phyloP scores from a whole-genome alignment of 2,329 filamentous ascomycete genomes.

The Neurospora sp. region DNA sequence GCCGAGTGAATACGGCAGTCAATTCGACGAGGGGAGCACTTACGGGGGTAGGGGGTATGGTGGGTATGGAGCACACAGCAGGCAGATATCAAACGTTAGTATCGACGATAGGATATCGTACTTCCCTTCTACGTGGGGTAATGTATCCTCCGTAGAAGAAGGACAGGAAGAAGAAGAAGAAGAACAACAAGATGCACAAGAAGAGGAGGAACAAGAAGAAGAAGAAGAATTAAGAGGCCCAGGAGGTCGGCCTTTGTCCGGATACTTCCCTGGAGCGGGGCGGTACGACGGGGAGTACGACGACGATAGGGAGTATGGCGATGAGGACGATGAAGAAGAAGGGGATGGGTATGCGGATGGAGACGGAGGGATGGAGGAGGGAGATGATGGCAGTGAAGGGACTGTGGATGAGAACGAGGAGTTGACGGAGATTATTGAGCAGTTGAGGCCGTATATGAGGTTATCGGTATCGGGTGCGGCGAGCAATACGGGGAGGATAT shows the following conservation, averaged over 20 bases:
- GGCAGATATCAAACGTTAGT: background rate
- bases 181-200: background rate
- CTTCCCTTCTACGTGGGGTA: background rate
- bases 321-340: background rate
- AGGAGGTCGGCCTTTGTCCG: background rate
- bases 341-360: background rate
- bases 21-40: background rate
- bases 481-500: background rate
- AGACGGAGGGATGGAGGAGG: background rate
- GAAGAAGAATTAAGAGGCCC: background rate
- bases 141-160: background rate
- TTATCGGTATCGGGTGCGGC: background rate
- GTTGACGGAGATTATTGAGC: background rate
- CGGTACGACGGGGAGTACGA: background rate
- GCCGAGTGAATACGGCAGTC: background rate
- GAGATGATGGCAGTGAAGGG: background rate
- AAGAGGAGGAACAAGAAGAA: background rate
- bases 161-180: background rate
- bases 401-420: background rate
- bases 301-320: constrained; percentile 1
- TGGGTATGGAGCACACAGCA: background rate
- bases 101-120: background rate
- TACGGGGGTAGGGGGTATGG: background rate
- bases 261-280: background rate
- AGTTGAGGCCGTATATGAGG: background rate